phyloP scores from a whole-genome alignment of 257 asterid genomes.

The Perilla frutescens region DNA sequence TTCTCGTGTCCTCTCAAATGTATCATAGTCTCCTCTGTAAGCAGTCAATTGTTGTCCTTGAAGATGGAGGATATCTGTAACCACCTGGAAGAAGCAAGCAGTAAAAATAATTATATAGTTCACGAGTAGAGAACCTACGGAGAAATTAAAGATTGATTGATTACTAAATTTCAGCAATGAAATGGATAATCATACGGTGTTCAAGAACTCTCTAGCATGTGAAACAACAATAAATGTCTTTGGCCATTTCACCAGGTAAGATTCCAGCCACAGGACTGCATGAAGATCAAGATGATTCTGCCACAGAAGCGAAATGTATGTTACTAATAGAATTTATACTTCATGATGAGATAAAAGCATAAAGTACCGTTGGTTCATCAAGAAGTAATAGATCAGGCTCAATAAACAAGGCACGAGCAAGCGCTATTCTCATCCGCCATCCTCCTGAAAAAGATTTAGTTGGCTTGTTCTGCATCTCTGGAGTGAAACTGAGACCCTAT shows the following conservation, averaged over 20 bases:
- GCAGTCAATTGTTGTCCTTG: constrained; percentile 78
- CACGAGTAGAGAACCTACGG: constrained; percentile 11
- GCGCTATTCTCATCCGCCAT: constrained; percentile 99
- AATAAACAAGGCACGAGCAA: constrained; percentile 94
- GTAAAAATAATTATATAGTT: constrained; percentile 20
- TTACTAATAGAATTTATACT: constrained; percentile 31
- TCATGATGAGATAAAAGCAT: constrained; percentile 26
- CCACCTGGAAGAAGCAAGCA: constrained; percentile 65
- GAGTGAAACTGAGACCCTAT: constrained; percentile 94
- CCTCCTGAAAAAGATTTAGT: constrained; percentile 98
- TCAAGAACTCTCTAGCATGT: constrained; percentile 97
- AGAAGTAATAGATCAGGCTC: constrained; percentile 95
- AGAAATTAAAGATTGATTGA: neutral
- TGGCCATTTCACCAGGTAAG: constrained; percentile 97
- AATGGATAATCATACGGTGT: constrained; percentile 62
- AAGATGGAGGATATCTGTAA: constrained; percentile 90
- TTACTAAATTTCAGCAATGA: constrained; percentile 23
- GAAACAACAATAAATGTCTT: constrained; percentile 98
- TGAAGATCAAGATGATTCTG: constrained; percentile 99
- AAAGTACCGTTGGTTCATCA: constrained; percentile 96
- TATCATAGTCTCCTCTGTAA: constrained; percentile 85
- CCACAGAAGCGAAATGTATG: constrained; percentile 37
- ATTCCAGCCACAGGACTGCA: constrained; percentile 97
- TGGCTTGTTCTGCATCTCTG: constrained; percentile 89
- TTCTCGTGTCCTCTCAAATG: constrained; percentile 92